Evolutionary conservation across 2,329 filamentous ascomycete genomes (phyloP).

Genomic region (Sporothrix protearum): DNA sequence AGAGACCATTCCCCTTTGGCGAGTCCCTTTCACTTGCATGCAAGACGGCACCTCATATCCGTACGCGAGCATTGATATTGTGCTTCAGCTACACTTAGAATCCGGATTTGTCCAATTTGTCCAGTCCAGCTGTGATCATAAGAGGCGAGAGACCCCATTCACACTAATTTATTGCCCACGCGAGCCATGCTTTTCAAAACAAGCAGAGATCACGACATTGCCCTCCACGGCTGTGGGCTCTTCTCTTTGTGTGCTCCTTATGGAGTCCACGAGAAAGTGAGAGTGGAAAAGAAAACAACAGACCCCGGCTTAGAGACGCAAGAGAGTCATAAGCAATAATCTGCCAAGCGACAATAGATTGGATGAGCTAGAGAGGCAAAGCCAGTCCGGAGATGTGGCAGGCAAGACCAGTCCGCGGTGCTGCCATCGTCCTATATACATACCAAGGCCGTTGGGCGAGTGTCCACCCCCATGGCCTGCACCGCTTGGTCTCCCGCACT

Average conservation of each 20-base stretch:
- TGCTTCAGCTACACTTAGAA: not conserved
- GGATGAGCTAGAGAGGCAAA: not conserved
- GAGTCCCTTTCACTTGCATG: not conserved
- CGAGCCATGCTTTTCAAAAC: not conserved
- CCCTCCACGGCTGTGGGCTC: not conserved
- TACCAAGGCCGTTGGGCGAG: not conserved
- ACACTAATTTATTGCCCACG: not conserved
- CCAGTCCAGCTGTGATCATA: not conserved
- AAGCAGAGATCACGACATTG: not conserved
- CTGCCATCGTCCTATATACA: not conserved
- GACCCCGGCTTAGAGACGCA: not conserved
- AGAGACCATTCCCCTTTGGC: not conserved
- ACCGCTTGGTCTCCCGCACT: not conserved
- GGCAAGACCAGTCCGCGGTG: not conserved
- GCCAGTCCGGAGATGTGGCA: not conserved
- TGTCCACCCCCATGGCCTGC: not conserved
- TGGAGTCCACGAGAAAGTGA: not conserved
- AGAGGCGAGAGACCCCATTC: not conserved
- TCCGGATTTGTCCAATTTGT: not conserved
- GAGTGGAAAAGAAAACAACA: not conserved
- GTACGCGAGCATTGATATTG: not conserved
- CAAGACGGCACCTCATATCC: not conserved
- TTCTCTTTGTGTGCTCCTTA: not conserved
- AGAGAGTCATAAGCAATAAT: constrained; percentile 2
- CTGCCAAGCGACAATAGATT: constrained; percentile 3